Conservation (phyloP, 1,139 yeast genomes). For the Hansenula sp. region DNA sequence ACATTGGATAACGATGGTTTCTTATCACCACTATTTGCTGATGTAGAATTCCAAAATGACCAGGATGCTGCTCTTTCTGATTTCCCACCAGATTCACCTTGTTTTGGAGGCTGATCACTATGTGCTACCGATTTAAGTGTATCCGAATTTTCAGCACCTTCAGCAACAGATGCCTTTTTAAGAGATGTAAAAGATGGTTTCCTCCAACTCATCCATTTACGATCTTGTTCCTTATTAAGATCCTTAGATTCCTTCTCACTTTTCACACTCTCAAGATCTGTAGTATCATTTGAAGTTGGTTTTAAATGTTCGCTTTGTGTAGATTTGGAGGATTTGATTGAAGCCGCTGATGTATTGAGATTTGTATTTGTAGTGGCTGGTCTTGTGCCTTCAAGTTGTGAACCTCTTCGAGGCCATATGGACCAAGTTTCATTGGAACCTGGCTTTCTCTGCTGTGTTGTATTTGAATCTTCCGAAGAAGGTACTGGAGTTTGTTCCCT, state of each 20-base stretch:
- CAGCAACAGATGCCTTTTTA: slow-evolving; percentile 8
- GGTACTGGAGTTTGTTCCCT: neutral
- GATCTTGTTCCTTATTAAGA: slow-evolving; percentile 4
- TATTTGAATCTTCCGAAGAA: neutral
- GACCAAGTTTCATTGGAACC: slow-evolving; percentile 11
- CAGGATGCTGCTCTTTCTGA: slow-evolving; percentile 11
- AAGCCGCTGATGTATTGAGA: slow-evolving; percentile 6
- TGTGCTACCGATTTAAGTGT: slow-evolving; percentile 7
- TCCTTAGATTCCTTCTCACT: neutral
- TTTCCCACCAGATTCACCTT: neutral
- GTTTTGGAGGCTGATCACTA: slow-evolving; percentile 1
- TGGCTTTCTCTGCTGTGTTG: neutral
- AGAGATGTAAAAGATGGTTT: slow-evolving; percentile 21
- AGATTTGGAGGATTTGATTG: slow-evolving; percentile 7
- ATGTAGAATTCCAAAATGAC: slow-evolving; percentile 20
- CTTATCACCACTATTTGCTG: slow-evolving; percentile 6
- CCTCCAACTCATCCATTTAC: slow-evolving; percentile 22
- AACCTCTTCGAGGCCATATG: slow-evolving; percentile 9
- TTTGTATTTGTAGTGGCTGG: neutral
- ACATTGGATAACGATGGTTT: slow-evolving; percentile 12
- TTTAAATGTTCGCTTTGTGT: neutral
- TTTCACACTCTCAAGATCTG: neutral
- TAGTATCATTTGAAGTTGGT: neutral
- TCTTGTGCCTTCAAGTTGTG: neutral
- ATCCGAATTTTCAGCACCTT: slow-evolving; percentile 7